Evolutionary conservation across 805 yeast genomes (phyloP), one percentile per base, ranked within the genome.

Genomic region (Cyberlindnera mycetangii): DNA sequence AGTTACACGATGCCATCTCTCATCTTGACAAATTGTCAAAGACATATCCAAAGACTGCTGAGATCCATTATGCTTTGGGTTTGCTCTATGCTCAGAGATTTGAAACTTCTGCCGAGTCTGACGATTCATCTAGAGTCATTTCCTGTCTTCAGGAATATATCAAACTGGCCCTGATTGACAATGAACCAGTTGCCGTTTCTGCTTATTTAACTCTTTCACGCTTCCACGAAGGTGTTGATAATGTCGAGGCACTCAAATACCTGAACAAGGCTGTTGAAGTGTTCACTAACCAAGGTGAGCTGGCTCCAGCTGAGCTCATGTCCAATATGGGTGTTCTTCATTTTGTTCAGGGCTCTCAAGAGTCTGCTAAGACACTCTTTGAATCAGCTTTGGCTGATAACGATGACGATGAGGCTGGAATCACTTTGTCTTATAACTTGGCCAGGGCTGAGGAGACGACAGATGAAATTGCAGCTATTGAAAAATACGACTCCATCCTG

Each of bases 321-420:
- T 89, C 89, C 60, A 93, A 93, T 56, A 71, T 89, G 53, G 98
- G 95, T 35, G 95, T 87, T 5, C 79, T 89, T 64, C 78, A 86
- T 45, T 84, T 85, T 58, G 70, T 81, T 50, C 81, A 76, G 50
- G 81, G 80, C 20, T 78, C 83, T 53, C 68, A 65, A 41, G 80
- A 72, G 3, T 76, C 76, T 5, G 83, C 97, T 0, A 63, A 72
- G 17, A 67, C 70, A 5, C 71, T 72, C 48, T 86, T 87, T 57
- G 66, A 73, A 45, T 60, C 63, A 32, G 83, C 90, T 6, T 60
- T 69, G 35, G 52, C 61, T 33, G 81, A 89, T 7, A 61, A 69
- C 32, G 57, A 58, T 14, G 54, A 60, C 16, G 65, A 64, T 7
- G 54, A 62, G 9, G 53, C 70, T 16, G 63, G 54, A 21, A 66